Percentiles rank a stretch among this genome's conserved stretches.
Conservation (phyloP, 331 rosid species). For the Prunus yedoensis region DNA sequence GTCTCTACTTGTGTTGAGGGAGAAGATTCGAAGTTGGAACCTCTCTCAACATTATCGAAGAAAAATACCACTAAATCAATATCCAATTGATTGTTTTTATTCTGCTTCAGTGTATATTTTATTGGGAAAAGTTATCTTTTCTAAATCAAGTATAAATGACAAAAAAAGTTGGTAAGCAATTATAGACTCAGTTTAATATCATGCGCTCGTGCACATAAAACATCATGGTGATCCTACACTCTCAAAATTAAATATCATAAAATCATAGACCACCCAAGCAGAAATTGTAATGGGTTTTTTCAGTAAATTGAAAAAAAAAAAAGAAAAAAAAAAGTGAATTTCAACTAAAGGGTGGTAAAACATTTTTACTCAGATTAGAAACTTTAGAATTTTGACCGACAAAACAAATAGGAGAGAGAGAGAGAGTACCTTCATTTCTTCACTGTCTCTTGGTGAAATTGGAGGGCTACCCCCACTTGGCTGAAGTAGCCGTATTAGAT, state of each 20-base stretch:
- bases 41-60: too few relatives aligned
- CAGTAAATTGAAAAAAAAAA: too few relatives aligned
- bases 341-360: too few relatives aligned
- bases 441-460: conserved; percentile 64
- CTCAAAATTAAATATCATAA: background rate
- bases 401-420: background rate
- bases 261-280: background rate
- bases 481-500: conserved; percentile 25
- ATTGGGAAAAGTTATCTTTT: conserved; percentile 1
- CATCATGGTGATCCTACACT: background rate
- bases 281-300: background rate
- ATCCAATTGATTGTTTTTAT: background rate
- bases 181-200: background rate
- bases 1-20: too few relatives aligned
- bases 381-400: too few relatives aligned
- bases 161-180: background rate
- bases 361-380: too few relatives aligned
- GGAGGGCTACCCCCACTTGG: conserved; percentile 51
- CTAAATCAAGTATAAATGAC: background rate
- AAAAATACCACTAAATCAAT: too few relatives aligned
- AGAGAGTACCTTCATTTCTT: conserved; percentile 67
- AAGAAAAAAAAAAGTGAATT: too few relatives aligned
- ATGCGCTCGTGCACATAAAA: conserved; percentile 3
- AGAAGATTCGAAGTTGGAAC: too few relatives aligned
- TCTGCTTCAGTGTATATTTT: background rate